phyloP scores from a whole-genome alignment of 1,139 yeast genomes.

The Starmera stellimalicola region DNA sequence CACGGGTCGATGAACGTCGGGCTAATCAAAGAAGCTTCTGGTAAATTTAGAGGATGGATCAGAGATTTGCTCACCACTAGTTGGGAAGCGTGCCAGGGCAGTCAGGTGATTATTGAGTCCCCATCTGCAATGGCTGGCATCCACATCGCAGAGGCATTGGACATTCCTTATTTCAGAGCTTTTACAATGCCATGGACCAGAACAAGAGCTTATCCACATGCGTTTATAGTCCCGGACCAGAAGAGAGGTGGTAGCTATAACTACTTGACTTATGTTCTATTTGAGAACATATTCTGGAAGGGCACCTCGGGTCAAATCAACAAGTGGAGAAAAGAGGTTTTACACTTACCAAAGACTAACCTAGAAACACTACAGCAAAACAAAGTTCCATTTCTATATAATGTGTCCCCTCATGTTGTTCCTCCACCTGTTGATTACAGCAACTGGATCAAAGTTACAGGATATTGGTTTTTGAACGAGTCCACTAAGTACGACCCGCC shows the following conservation, averaged over 20 bases:
- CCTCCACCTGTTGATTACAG: conserved; percentile 92
- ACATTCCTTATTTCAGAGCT: conserved; percentile 86
- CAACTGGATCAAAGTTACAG: conserved; percentile 91
- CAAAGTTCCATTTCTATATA: conserved; percentile 81
- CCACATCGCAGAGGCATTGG: conserved; percentile 87
- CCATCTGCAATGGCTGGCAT: conserved; percentile 96
- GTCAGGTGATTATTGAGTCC: conserved; percentile 82
- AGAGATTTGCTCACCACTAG: conserved; percentile 56
- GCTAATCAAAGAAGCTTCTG: conserved; percentile 73
- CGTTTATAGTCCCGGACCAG: conserved; percentile 90
- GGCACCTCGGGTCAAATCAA: conserved; percentile 88
- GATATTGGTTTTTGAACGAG: conserved; percentile 90
- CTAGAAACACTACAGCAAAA: conserved; percentile 63
- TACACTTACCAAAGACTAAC: conserved; percentile 60
- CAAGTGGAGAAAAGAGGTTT: conserved; percentile 67
- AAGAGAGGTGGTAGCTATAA: conserved; percentile 89
- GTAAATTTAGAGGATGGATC: conserved; percentile 76
- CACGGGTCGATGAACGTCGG: conserved; percentile 84
- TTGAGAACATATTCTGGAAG: conserved; percentile 89
- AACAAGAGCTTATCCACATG: conserved; percentile 93
- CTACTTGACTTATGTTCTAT: conserved; percentile 82
- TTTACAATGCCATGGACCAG: conserved; percentile 99
- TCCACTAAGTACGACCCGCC: conserved; percentile 58
- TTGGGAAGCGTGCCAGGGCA: conserved; percentile 80
- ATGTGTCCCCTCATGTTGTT: conserved; percentile 76